Percentiles rank a stretch among this genome's conserved stretches.
These are phyloP conservation scores for Leucoagaricus sp. DNA, from an alignment of 1,284 basidiomycete genomes.

Conservation along the genomic window DNA sequence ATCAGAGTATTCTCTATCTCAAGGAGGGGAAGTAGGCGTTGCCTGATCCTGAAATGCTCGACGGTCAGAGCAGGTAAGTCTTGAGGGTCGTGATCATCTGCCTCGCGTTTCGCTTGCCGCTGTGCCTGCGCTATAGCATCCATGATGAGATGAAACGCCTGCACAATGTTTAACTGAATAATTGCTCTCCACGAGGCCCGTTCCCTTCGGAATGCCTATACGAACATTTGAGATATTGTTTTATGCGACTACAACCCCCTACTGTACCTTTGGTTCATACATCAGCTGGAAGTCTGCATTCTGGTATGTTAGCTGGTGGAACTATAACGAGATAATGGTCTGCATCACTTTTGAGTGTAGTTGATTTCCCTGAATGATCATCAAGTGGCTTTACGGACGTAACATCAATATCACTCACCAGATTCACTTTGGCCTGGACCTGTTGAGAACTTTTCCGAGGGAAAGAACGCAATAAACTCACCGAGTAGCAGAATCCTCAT, in stretches of 20 bases:
- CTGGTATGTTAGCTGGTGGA: neutral
- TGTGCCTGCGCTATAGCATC: conserved; percentile 53
- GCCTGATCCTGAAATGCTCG: conserved; percentile 46
- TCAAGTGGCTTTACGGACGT: neutral
- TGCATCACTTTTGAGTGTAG: conserved; percentile 58
- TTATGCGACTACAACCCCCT: too few species aligned
- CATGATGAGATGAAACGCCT: conserved; percentile 64
- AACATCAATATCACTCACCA: conserved; percentile 41
- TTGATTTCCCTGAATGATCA: conserved; percentile 54
- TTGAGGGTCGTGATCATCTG: conserved; percentile 14
- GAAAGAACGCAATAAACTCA: conserved; percentile 30
- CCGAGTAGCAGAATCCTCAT: conserved; percentile 71
- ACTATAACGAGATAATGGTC: neutral
- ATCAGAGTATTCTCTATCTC: conserved; percentile 61
- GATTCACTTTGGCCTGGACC: conserved; percentile 72
- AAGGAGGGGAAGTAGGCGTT: conserved; percentile 57
- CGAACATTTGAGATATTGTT: neutral
- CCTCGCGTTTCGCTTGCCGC: conserved; percentile 14
- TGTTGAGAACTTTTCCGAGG: neutral
- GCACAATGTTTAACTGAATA: conserved; percentile 54
- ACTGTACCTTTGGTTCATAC: conserved; percentile 53
- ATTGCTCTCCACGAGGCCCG: conserved; percentile 55
- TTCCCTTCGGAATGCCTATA: conserved; percentile 56
- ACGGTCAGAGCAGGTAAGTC: conserved; percentile 46
- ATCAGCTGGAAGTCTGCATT: conserved; percentile 67